Conservation (phyloP, 805 yeast genomes). For the Ogataea philodendri region DNA sequence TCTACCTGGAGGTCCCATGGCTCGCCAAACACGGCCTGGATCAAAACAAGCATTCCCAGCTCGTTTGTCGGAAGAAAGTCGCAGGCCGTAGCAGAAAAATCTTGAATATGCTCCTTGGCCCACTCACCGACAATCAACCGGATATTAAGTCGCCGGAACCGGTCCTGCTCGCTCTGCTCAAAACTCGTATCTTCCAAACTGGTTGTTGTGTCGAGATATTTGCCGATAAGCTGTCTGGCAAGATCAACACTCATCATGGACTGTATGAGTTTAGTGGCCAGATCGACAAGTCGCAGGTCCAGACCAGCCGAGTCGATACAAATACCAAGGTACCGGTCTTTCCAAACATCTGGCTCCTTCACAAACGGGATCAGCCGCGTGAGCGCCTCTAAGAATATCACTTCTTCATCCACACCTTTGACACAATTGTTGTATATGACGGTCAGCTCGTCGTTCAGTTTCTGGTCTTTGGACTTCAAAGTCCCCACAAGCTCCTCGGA, state of each 20-base stretch:
- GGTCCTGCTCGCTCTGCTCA: slow-evolving; percentile 44
- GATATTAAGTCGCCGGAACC: slow-evolving; percentile 49
- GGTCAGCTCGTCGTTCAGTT: slow-evolving; percentile 5
- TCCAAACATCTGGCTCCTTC: slow-evolving; percentile 43
- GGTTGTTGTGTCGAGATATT: slow-evolving; percentile 24
- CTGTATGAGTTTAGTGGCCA: slow-evolving; percentile 12
- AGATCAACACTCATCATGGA: slow-evolving; percentile 10
- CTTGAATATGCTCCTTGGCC: slow-evolving; percentile 39
- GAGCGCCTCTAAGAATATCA: slow-evolving; percentile 40
- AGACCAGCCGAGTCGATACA: slow-evolving; percentile 61
- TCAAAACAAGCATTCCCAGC: neutral
- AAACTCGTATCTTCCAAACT: slow-evolving; percentile 1
- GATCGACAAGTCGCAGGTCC: slow-evolving; percentile 32
- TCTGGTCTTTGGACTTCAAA: slow-evolving; percentile 1
- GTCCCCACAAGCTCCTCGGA: neutral
- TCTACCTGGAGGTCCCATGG: slow-evolving; percentile 38
- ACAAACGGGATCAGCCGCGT: slow-evolving; percentile 35
- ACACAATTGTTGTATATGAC: slow-evolving; percentile 3
- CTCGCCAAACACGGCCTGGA: slow-evolving; percentile 25
- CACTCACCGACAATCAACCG: slow-evolving; percentile 39
- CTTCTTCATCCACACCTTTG: slow-evolving; percentile 35
- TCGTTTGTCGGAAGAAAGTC: slow-evolving; percentile 27
- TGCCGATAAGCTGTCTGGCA: slow-evolving; percentile 21
- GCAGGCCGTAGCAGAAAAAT: slow-evolving; percentile 39
- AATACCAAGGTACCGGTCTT: slow-evolving; percentile 44